Conservation (phyloP, 177 flowering plant species). For the Vitis hybrid region DNA sequence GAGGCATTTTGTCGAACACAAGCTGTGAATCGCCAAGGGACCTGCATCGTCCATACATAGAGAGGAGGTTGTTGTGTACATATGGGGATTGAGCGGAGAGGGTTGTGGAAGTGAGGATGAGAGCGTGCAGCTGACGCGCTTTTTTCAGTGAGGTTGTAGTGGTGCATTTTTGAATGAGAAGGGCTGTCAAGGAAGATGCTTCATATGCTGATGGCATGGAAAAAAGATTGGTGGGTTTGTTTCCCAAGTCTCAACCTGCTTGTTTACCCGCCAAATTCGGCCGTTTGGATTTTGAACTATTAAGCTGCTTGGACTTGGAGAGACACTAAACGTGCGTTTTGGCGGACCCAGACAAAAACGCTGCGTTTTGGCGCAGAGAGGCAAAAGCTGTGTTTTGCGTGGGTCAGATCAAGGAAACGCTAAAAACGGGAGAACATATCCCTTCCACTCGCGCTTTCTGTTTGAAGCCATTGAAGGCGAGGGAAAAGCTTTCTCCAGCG, state of each 20-base stretch:
- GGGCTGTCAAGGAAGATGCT: slow-evolving; percentile 21
- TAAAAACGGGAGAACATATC: too few relatives aligned
- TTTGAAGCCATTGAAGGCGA: neutral
- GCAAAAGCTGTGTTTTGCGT: too few relatives aligned
- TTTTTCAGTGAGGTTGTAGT: slow-evolving; percentile 39
- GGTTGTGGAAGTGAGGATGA: slow-evolving; percentile 44
- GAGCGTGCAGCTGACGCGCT: slow-evolving; percentile 80
- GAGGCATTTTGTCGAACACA: slow-evolving; percentile 83
- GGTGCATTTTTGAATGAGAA: slow-evolving; percentile 54
- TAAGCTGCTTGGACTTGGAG: too few relatives aligned
- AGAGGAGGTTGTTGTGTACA: slow-evolving; percentile 64
- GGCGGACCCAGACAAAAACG: neutral
- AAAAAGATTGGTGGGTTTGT: neutral
- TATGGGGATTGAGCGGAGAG: slow-evolving; percentile 35
- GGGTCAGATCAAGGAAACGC: too few relatives aligned
- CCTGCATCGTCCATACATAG: slow-evolving; percentile 69
- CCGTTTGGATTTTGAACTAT: too few relatives aligned
- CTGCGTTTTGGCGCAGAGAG: neutral
- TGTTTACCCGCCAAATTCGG: too few relatives aligned
- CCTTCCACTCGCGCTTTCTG: too few relatives aligned
- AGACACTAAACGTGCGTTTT: too few relatives aligned
- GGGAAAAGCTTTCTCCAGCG: neutral
- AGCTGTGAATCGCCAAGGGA: slow-evolving; percentile 43
- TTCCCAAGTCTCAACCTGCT: too few relatives aligned
- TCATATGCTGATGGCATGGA: slow-evolving; percentile 25